Evolutionary conservation across 257 asterid genomes (phyloP), one percentile per base, ranked within the genome.

Genomic region (Vinca minor): DNA sequence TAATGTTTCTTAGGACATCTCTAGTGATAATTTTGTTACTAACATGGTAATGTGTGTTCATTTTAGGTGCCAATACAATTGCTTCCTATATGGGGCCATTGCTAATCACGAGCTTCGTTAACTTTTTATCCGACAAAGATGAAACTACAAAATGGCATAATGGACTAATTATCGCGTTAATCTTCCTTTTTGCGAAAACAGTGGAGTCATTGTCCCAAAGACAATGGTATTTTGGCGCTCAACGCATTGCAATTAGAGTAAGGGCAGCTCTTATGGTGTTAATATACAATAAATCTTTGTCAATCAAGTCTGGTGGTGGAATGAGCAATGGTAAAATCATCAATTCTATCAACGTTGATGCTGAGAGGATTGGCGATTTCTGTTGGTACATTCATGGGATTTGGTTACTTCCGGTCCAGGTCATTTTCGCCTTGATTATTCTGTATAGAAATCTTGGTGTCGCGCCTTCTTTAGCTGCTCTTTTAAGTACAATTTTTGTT

Each of bases 181-280:
- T 86, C 67, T 88, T 91, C 73, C 82, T 91, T 68, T 12, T 76
- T n/a, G 91, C 96, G 15, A 88, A 91, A 78, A 83, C 79, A 18
- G 73, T 83, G 26, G 98, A 91, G 71, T 91, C 96, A 11, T 72
- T 91, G 12, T 83, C 89, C 53, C 98, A 91, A 72, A 83, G 98
- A 62, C 95, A 81, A 64, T 91, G 96, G 96, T 88, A 88, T 58
- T 88, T 91, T 48, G 96, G 98, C n/a, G 85, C 94, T 42, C 87
- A 69, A 32, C 83, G 90, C 0, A 83, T 88, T 20, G 96, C 94
- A 11, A 77, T 85, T 61, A 73, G 91, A 52, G 76, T 87, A 36
- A 73, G 84, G 69, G 94, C 94, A 0, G 86, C 94, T 66, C 68
- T 91, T 7, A 83, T 80, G 89, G 94, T 84, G n/a, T 59, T 83